A percentile compares a stretch with the other conserved stretches of the same genome.
phyloP scores from a whole-genome alignment of 192 early-diverging fungal species.

The Chytriomyces sp. region DNA sequence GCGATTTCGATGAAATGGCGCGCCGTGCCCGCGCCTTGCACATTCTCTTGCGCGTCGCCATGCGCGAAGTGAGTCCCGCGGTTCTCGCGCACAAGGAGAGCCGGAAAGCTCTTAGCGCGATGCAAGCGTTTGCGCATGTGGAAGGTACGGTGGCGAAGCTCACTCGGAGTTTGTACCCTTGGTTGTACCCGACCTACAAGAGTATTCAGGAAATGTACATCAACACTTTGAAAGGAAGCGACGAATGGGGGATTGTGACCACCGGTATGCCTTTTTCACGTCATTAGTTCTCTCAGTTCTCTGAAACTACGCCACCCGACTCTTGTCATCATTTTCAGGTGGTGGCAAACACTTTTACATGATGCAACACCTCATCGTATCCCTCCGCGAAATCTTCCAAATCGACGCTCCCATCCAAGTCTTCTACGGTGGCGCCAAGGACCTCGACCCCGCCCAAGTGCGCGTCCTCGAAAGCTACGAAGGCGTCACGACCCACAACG shows the following conservation, averaged over 20 bases:
- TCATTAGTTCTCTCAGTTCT: too few species aligned
- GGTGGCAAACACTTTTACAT: slow-evolving; percentile 9
- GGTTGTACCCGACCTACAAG: slow-evolving; percentile 12
- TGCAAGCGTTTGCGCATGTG: too few species aligned
- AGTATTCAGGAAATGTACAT: not conserved
- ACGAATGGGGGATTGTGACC: slow-evolving; percentile 15
- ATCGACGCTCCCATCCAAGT: not conserved
- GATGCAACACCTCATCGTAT: not conserved
- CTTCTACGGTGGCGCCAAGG: not conserved
- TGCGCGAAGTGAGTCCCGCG: not conserved
- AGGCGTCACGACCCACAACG: not conserved
- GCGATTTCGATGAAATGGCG: slow-evolving; percentile 1
- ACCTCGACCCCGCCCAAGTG: not conserved
- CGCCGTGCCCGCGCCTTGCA: slow-evolving; percentile 19
- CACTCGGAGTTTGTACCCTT: not conserved
- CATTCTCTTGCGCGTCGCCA: slow-evolving; percentile 16
- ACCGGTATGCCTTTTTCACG: too few species aligned
- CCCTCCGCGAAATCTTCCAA: not conserved
- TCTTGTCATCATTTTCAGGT: not conserved
- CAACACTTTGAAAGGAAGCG: not conserved
- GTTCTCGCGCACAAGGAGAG: not conserved
- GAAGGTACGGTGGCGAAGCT: not conserved
- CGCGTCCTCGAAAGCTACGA: not conserved
- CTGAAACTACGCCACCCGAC: slow-evolving; percentile 1
- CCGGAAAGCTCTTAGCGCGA: not conserved